phyloP scores from a whole-genome alignment of 495 filamentous ascomycete genomes.

The Cairneyella variabilis region DNA sequence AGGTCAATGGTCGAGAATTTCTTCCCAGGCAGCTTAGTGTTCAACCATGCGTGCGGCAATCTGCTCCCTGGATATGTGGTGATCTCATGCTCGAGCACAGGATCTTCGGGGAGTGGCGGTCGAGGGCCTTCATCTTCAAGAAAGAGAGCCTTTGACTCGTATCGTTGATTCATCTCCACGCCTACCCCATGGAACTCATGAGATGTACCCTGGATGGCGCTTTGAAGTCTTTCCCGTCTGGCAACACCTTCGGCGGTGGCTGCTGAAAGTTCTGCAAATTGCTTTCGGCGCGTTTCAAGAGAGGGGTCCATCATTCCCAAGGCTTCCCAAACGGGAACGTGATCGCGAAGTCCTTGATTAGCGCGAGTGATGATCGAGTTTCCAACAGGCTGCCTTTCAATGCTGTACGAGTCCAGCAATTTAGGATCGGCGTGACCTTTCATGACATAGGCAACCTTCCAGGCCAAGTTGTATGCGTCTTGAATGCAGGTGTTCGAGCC shows the following conservation, averaged over 20 bases:
- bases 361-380: slow-evolving; percentile 42
- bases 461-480: slow-evolving; percentile 53
- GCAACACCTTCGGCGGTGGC: slow-evolving; percentile 31
- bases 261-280: slow-evolving; percentile 31
- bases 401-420: slow-evolving; percentile 46
- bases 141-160: slow-evolving; percentile 33
- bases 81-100: slow-evolving; percentile 33
- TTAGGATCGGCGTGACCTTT: slow-evolving; percentile 32
- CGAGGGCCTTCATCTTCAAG: slow-evolving; percentile 34
- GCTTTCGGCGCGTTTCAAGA: slow-evolving; percentile 28
- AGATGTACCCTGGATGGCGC: slow-evolving; percentile 35
- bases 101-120: slow-evolving; percentile 23
- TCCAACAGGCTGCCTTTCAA: slow-evolving; percentile 48
- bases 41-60: slow-evolving; percentile 53
- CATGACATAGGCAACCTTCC: slow-evolving; percentile 50
- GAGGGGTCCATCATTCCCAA: slow-evolving; percentile 37
- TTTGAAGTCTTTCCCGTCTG: slow-evolving; percentile 32
- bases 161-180: slow-evolving; percentile 48
- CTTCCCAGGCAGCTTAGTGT: slow-evolving; percentile 35
- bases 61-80: slow-evolving; percentile 49
- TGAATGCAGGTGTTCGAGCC: slow-evolving; percentile 53
- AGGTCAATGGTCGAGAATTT: slow-evolving; percentile 48
- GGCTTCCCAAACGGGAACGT: slow-evolving; percentile 39
- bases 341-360: slow-evolving; percentile 44
- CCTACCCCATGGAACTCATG: slow-evolving; percentile 49